phyloP scores from a whole-genome alignment of 257 asterid genomes.

The Penstemon davidsonii region DNA sequence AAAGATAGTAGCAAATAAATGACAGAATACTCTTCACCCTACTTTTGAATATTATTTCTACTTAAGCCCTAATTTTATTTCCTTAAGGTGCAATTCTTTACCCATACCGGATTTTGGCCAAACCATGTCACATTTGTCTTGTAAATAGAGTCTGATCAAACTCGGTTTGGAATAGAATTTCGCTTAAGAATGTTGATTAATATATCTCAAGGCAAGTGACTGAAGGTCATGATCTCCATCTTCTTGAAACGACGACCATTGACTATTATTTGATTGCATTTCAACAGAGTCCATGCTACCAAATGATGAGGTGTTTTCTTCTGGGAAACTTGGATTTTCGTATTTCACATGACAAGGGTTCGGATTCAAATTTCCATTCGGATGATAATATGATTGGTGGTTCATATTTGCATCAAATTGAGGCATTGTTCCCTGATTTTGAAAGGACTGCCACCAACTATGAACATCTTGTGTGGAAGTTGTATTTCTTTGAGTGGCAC shows the following conservation, averaged over 20 bases:
- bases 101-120: too few relatives aligned
- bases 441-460: conserved; percentile 39
- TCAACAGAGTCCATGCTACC: conserved; percentile 42
- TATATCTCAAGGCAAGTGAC: conserved; percentile 52
- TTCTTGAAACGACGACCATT: conserved; percentile 37
- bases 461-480: conserved; percentile 15
- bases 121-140: too few relatives aligned
- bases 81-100: background rate
- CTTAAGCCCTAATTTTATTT: background rate
- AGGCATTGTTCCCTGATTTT: conserved; percentile 30
- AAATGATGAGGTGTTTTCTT: conserved; percentile 34
- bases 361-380: conserved; percentile 7
- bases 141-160: too few relatives aligned
- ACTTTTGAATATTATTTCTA: background rate
- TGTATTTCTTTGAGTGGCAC: background rate
- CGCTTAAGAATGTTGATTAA: conserved; percentile 24
- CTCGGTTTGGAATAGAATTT: too few relatives aligned
- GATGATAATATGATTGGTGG: background rate
- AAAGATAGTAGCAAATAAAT: background rate
- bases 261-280: conserved; percentile 32
- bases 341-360: conserved; percentile 11
- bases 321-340: conserved; percentile 22
- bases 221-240: conserved; percentile 47
- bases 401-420: conserved; percentile 31
- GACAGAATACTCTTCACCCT: background rate